phyloP scores from a whole-genome alignment of 148 eudicot species.

The Gaultheria prostrata region DNA sequence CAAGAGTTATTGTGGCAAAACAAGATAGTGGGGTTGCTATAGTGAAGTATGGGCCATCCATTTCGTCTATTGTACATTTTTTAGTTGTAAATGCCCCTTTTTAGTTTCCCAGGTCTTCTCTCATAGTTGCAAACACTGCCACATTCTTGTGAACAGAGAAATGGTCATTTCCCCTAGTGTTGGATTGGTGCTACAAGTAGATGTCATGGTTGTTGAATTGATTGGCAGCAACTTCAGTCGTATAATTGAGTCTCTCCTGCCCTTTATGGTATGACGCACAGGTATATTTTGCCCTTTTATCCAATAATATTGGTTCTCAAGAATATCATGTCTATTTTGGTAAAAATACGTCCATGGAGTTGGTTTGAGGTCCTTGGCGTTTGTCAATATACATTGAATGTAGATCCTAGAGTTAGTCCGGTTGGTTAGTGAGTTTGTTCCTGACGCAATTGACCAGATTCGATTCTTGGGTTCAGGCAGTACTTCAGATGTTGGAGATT shows the following conservation, averaged over 20 bases:
- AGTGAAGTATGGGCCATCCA: background rate
- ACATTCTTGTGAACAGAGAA: background rate
- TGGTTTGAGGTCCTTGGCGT: background rate
- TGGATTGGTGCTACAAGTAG: no score
- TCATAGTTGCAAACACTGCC: background rate
- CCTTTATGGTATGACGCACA: background rate
- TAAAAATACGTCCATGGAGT: background rate
- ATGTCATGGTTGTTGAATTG: background rate
- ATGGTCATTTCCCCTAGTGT: background rate
- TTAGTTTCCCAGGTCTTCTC: background rate
- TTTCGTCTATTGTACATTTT: background rate
- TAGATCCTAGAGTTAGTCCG: no score
- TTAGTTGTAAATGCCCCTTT: background rate
- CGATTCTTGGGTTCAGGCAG: no score
- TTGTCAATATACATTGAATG: background rate
- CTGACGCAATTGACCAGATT: no score
- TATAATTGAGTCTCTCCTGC: background rate
- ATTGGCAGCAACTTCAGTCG: background rate
- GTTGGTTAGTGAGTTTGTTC: no score
- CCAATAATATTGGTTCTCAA: background rate
- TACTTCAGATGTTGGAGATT: no score
- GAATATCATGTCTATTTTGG: background rate
- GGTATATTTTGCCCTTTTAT: background rate
- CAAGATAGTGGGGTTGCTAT: background rate
- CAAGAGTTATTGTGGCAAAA: background rate